Conservation (phyloP, 345 rosid species). For the Gossypium raimondii region DNA sequence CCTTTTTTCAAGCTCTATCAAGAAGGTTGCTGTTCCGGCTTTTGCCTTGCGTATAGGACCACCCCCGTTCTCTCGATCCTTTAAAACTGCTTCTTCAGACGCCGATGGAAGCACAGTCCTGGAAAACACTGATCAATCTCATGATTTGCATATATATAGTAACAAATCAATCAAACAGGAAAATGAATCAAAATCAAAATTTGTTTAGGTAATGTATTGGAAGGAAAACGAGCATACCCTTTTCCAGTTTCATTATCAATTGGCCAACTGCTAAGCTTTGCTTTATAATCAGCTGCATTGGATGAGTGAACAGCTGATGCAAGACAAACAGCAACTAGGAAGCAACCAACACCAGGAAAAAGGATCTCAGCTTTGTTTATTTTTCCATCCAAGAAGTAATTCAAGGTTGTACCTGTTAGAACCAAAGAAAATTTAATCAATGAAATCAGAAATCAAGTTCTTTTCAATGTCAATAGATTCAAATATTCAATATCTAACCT, state of each 20-base stretch:
- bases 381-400: conserved; percentile 63
- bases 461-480: background rate
- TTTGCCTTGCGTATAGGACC: conserved; percentile 28
- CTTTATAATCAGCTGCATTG: conserved; percentile 66
- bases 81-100: conserved; percentile 13
- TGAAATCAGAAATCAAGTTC: conserved; percentile 9
- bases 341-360: conserved; percentile 81
- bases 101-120: conserved; percentile 25
- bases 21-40: conserved; percentile 55
- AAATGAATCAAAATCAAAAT: background rate
- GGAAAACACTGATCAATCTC: conserved; percentile 5
- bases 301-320: conserved; percentile 78
- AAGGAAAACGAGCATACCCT: conserved; percentile 16
- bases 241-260: conserved; percentile 19
- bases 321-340: conserved; percentile 72
- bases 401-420: conserved; percentile 64
- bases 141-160: background rate
- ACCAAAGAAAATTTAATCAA: conserved; percentile 13
- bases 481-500: conserved; percentile 28
- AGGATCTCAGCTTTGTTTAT: conserved; percentile 67
- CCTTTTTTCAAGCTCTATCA: conserved; percentile 66
- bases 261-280: conserved; percentile 43
- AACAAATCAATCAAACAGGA: background rate
- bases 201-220: background rate
- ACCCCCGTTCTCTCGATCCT: conserved; percentile 30